Percentiles rank a stretch among this genome's conserved stretches.
Conservation (phyloP, 805 yeast species). For the Candida incommunis region DNA sequence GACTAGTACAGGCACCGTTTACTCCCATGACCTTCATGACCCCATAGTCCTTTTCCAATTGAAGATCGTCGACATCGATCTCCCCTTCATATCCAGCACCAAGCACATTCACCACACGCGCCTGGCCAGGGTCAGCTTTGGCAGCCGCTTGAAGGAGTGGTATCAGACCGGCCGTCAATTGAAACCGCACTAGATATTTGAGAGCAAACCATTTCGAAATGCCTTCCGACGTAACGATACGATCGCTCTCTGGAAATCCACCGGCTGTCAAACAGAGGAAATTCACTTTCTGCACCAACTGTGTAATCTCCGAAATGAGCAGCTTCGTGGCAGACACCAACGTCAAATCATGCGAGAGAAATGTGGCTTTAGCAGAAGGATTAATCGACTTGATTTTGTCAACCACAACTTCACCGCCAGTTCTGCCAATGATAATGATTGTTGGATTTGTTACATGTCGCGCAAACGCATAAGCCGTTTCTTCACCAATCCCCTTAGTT, state of each 20-base stretch:
- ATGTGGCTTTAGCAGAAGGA: slow-evolving; percentile 7
- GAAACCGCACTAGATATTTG: neutral
- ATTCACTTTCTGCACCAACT: slow-evolving; percentile 10
- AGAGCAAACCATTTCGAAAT: neutral
- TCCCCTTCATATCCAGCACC: neutral
- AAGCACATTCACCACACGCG: neutral
- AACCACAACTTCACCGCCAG: slow-evolving; percentile 13
- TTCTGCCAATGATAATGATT: slow-evolving; percentile 17
- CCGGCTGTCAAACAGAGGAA: slow-evolving; percentile 12
- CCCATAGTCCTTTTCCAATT: neutral
- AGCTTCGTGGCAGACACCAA: slow-evolving; percentile 11
- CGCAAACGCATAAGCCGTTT: slow-evolving; percentile 16
- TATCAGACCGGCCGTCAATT: neutral
- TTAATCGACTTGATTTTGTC: slow-evolving; percentile 11
- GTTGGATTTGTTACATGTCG: slow-evolving; percentile 12
- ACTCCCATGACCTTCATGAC: neutral
- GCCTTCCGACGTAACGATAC: neutral
- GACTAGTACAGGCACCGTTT: neutral
- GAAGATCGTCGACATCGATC: neutral
- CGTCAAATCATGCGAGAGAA: slow-evolving; percentile 11
- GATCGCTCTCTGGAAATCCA: slow-evolving; percentile 1
- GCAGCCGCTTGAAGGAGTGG: neutral
- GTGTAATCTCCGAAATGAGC: slow-evolving; percentile 5
- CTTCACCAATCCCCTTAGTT: slow-evolving; percentile 18
- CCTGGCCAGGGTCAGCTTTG: neutral